These are phyloP conservation scores for Huntiella moniliformis DNA, from an alignment of 2,329 filamentous ascomycete genomes.

Conservation along the genomic window DNA sequence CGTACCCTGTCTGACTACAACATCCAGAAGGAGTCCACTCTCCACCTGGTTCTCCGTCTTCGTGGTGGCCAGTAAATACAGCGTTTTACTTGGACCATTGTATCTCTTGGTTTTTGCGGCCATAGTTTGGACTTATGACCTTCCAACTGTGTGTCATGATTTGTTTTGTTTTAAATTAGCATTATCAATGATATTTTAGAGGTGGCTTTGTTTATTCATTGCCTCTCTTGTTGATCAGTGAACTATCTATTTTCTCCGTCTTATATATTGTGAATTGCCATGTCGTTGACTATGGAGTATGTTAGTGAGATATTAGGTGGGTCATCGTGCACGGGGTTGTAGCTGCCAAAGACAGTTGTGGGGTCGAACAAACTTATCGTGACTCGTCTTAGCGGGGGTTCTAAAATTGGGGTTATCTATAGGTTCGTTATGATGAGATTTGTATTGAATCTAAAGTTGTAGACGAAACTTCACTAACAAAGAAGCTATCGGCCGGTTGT, in stretches of 20 bases:
- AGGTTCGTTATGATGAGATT: too few relatives aligned
- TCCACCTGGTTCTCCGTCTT: conserved; percentile 63
- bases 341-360: not conserved
- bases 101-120: conserved; percentile 3
- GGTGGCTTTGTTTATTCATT: not conserved
- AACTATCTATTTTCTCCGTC: not conserved
- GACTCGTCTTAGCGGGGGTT: too few relatives aligned
- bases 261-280: not conserved
- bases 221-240: not conserved
- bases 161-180: not conserved
- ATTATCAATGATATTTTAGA: conserved; percentile 8
- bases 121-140: conserved; percentile 2
- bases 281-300: not conserved
- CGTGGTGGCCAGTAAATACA: conserved; percentile 38
- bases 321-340: not conserved
- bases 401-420: too few relatives aligned
- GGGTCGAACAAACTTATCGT: not conserved
- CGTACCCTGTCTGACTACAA: conserved; percentile 89
- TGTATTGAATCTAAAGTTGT: too few relatives aligned
- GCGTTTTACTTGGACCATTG: not conserved
- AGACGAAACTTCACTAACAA: too few relatives aligned
- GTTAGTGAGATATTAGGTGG: not conserved
- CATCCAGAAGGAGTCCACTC: conserved; percentile 79
- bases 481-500: too few relatives aligned
- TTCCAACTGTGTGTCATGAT: not conserved